These are phyloP conservation scores for Paracorniculantispora psalliotae DNA, from an alignment of 2,329 filamentous ascomycete species.

Conservation along the genomic window DNA sequence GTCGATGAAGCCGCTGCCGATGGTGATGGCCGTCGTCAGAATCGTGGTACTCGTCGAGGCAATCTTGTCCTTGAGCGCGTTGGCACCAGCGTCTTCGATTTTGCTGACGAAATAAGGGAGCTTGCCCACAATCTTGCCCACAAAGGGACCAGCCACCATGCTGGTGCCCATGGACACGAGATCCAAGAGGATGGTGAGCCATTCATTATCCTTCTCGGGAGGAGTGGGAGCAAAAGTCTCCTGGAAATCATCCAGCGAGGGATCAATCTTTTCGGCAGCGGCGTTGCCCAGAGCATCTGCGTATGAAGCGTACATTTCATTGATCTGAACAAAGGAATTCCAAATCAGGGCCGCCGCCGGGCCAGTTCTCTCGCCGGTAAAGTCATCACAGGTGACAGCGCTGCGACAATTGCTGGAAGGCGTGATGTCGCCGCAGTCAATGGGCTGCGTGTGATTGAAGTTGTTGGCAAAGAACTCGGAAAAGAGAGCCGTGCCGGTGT, in stretches of 20 bases:
- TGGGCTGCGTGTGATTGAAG: background rate
- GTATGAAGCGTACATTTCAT: conserved; percentile 16
- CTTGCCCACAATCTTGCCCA: conserved; percentile 19
- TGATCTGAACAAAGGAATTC: conserved; percentile 23
- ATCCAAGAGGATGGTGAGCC: conserved; percentile 26
- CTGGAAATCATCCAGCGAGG: conserved; percentile 18
- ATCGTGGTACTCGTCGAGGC: background rate
- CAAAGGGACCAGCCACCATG: conserved; percentile 21
- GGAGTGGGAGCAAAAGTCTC: conserved; percentile 16
- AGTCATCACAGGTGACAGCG: conserved; percentile 1
- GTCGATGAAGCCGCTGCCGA: background rate
- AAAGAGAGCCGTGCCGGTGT: conserved; percentile 13
- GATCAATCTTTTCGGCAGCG: conserved; percentile 16
- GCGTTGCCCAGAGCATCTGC: background rate
- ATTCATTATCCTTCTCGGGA: conserved; percentile 17
- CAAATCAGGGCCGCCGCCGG: conserved; percentile 20
- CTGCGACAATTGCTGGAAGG: background rate
- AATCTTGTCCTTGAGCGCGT: conserved; percentile 2
- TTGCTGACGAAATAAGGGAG: conserved; percentile 5
- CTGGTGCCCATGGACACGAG: conserved; percentile 25
- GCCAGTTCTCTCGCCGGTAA: conserved; percentile 16
- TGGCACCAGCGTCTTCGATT: background rate
- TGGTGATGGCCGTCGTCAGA: background rate
- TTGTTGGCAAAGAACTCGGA: conserved; percentile 15
- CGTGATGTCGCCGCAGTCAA: background rate